Conservation (phyloP, 129 eudicot species). For the Tagetes patula region DNA sequence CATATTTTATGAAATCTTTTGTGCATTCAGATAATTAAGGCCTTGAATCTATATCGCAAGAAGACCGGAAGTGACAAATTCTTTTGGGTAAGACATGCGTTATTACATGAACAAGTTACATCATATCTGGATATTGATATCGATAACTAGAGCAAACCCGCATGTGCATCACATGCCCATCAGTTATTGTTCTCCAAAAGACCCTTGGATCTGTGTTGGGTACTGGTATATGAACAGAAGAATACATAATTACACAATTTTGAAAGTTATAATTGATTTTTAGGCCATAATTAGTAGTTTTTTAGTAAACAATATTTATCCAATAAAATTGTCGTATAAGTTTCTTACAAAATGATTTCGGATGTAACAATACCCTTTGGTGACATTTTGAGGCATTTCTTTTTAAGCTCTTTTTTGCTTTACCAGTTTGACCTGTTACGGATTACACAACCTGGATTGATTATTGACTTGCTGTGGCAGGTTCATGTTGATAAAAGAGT, state of each 20-base stretch:
- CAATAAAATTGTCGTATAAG: background rate
- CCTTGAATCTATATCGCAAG: slow-evolving; percentile 80
- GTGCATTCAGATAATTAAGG: slow-evolving; percentile 83
- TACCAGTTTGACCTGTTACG: background rate
- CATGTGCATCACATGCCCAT: background rate
- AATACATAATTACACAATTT: background rate
- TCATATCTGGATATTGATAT: background rate
- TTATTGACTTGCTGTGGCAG: slow-evolving; percentile 34
- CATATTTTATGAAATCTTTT: slow-evolving; percentile 9
- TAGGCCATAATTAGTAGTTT: background rate
- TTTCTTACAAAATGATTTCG: background rate
- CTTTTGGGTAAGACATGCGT: slow-evolving; percentile 67
- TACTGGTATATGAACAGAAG: slow-evolving; percentile 1
- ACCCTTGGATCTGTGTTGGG: background rate
- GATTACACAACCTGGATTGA: background rate
- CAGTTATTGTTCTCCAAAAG: slow-evolving; percentile 11
- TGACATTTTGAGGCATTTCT: background rate
- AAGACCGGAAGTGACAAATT: slow-evolving; percentile 80
- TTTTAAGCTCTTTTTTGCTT: background rate
- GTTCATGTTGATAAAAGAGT: slow-evolving; percentile 95
- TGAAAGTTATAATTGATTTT: background rate
- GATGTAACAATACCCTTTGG: background rate
- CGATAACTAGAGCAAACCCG: background rate
- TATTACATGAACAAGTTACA: background rate
- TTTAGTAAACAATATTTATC: background rate